These are phyloP conservation scores for Fusarium sacchari DNA, from an alignment of 2,329 filamentous ascomycete genomes.

Conservation along the genomic window DNA sequence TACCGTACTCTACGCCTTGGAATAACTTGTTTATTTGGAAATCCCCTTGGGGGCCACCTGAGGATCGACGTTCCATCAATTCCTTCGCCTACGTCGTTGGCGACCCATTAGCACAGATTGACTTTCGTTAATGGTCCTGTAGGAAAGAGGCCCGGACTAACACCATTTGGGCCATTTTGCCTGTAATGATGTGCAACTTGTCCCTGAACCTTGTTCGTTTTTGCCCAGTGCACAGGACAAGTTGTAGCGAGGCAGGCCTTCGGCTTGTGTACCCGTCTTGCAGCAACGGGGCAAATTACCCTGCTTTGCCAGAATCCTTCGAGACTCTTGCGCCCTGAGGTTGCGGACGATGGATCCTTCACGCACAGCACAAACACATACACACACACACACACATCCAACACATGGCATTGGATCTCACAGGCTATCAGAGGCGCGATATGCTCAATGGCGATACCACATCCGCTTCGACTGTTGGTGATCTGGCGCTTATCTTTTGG, in stretches of 20 bases:
- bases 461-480: not conserved
- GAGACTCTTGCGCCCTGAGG: constrained; percentile 17
- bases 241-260: constrained; percentile 7
- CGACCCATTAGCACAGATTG: not conserved
- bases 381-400: not conserved
- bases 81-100: constrained; percentile 2
- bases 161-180: constrained; percentile 16
- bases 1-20: not conserved
- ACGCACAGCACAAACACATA: not conserved
- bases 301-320: constrained; percentile 29
- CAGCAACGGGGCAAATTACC: constrained; percentile 29
- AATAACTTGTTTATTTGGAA: constrained; percentile 6
- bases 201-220: constrained; percentile 5
- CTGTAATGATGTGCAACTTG: constrained; percentile 17
- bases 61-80: constrained; percentile 14
- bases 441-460: constrained; percentile 20
- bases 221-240: constrained; percentile 9
- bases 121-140: not conserved
- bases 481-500: constrained; percentile 12
- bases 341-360: not conserved
- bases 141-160: not conserved
- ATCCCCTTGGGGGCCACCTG: constrained; percentile 15
- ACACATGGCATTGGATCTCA: not conserved
- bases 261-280: constrained; percentile 26
- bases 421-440: not conserved